Evolutionary conservation across 495 filamentous ascomycete species (phyloP).

Genomic region (Cryomyces minteri): DNA sequence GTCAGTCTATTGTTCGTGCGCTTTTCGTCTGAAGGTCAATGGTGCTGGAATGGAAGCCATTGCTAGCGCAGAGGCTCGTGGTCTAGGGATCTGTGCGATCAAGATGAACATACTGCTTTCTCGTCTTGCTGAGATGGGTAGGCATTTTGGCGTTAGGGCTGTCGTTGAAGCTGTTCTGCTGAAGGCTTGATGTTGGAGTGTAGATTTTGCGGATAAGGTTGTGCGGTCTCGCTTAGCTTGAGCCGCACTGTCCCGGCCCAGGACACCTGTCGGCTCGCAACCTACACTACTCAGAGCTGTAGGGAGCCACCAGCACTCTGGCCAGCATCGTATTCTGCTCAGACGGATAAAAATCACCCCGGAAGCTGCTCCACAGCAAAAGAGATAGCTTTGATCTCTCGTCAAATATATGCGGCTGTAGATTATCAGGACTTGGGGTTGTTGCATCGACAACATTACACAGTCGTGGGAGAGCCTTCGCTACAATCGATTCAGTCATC

Average conservation of each 20-base stretch:
- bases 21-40: conserved; percentile 9
- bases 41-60: not conserved
- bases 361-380: not conserved
- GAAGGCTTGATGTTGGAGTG: not conserved
- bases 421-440: too few species aligned
- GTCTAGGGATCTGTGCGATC: conserved; percentile 4
- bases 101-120: conserved; percentile 53
- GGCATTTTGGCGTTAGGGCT: conserved; percentile 33
- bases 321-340: not conserved
- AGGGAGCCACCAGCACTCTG: too few species aligned
- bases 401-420: too few species aligned
- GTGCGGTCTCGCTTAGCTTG: not conserved
- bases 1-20: conserved; percentile 8
- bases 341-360: not conserved
- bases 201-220: not conserved
- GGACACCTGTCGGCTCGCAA: too few species aligned
- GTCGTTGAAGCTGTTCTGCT: not conserved
- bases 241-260: not conserved
- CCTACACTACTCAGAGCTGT: not conserved
- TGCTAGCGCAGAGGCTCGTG: not conserved
- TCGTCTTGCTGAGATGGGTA: conserved; percentile 64
- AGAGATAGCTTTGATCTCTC: too few species aligned
- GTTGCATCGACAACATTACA: too few species aligned
- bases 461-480: too few species aligned
- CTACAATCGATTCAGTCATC: too few species aligned